Base-by-base conservation (phyloP, 2,329 filamentous ascomycete genomes). In the Botrytis elliptica region DNA sequence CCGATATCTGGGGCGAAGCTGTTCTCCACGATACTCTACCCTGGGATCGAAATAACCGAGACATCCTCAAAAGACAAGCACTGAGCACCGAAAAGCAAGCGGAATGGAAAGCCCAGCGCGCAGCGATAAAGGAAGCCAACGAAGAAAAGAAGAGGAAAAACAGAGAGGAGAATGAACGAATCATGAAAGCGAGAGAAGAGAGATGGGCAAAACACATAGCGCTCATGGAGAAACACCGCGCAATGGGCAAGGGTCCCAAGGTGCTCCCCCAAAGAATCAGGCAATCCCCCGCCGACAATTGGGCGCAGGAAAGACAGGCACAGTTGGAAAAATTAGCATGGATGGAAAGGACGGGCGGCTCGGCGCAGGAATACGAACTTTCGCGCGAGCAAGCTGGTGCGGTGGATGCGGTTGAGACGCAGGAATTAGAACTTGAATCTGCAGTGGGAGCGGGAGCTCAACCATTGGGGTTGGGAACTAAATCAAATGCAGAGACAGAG, bases 1-100 rank as follows among this genome's bases (percentile, higher is more conserved):
- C 36, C 9, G 33, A 40, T 1, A 22, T 40, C n/a, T 84, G 82
- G 83, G 79, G 77, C 14, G 76, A 77, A 14, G 79, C 79, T 42
- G 81, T 84, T 9, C 74, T 79, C 38, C 83, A 68, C 49, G 65
- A 68, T n/a, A 42, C 36, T 14, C 18, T 68, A 20, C 46, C 65
- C 9, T 68, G 46, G 65, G 46, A 68, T 18, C 42, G 38, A 16
- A 65, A 52, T 8, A 52, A 66, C 20, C 25, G 55, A 4, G 42
- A 52, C 3, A 52, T 40, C 7, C 55, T n/a, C 9, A 29, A 71
- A 9, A 62, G 52, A 18, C 55, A 62, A 64, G 59, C n/a, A 12
- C 22, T 46, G 6, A 52, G 36, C 44, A 33, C 57, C 22, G 57
- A 72, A 64, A 6, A 65, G n/a, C 33, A 70, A 64, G 70, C 29